Percentiles rank a stretch among this genome's conserved stretches.
Evolutionary conservation across 306 rosid genomes (phyloP).

Genomic region (Hippophae rhamnoides): DNA sequence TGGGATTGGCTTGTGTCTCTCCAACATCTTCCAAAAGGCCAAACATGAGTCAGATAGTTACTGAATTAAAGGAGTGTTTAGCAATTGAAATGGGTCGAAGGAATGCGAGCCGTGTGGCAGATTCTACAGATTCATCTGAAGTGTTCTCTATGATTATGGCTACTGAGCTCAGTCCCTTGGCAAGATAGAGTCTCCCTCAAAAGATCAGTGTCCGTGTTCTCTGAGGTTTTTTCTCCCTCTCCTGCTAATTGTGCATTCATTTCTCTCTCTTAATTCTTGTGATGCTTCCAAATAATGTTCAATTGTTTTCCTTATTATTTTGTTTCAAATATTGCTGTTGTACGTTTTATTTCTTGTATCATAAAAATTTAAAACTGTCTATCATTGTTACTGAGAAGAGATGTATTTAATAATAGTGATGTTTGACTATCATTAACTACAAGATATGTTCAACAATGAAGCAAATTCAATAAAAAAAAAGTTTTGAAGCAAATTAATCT

Average conservation of each 20-base stretch:
- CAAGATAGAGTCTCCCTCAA: constrained; percentile 5
- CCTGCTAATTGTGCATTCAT: not conserved
- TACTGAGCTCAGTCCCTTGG: constrained; percentile 11
- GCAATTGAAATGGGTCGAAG: constrained; percentile 5
- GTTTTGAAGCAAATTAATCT: too few relatives aligned
- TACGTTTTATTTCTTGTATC: too few relatives aligned
- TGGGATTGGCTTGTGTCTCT: constrained; percentile 13
- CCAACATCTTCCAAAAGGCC: constrained; percentile 9
- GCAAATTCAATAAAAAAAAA: too few relatives aligned
- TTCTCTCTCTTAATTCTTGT: not conserved
- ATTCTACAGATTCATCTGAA: not conserved
- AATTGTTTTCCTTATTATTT: too few relatives aligned
- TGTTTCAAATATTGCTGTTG: too few relatives aligned
- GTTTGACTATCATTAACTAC: too few relatives aligned
- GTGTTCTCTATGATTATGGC: constrained; percentile 6
- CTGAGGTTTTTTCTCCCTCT: too few relatives aligned
- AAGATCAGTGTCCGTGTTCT: too few relatives aligned
- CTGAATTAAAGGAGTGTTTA: constrained; percentile 20
- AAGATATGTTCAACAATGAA: too few relatives aligned
- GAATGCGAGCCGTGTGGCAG: not conserved
- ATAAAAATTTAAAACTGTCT: too few relatives aligned
- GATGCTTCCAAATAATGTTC: not conserved
- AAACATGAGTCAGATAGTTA: constrained; percentile 10
- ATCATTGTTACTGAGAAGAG: too few relatives aligned
- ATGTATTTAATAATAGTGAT: too few relatives aligned